Percentiles rank a stretch among this genome's conserved stretches.
Evolutionary conservation across 2,329 filamentous ascomycete genomes (phyloP).

Genomic region (Colletotrichum sp.): DNA sequence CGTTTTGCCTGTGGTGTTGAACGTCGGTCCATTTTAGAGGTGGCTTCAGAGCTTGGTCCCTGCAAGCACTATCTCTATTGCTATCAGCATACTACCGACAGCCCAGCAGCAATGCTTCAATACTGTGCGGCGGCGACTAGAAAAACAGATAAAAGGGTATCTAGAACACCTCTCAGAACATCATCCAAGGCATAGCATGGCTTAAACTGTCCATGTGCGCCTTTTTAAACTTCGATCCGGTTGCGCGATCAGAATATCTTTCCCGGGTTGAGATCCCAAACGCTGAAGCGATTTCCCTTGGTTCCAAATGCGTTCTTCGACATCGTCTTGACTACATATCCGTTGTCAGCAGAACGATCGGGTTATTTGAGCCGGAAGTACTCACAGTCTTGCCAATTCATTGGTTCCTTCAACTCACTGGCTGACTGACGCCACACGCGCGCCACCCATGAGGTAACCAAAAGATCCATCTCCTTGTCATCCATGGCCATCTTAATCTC

Average conservation of each 20-base stretch:
- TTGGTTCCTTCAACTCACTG: slow-evolving; percentile 25
- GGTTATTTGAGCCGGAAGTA: background rate
- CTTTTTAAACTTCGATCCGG: background rate
- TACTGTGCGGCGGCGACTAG: background rate
- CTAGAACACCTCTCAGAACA: background rate
- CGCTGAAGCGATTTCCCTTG: background rate
- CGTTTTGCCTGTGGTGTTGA: background rate
- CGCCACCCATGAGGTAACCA: slow-evolving; percentile 33
- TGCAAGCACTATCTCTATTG: background rate
- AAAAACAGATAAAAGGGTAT: background rate
- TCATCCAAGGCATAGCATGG: background rate
- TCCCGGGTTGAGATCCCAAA: background rate
- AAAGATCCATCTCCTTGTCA: slow-evolving; percentile 31
- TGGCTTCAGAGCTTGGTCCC: background rate
- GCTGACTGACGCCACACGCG: slow-evolving; percentile 30
- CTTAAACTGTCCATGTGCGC: accelerated
- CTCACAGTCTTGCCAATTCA: slow-evolving; percentile 29
- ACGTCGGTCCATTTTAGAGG: background rate
- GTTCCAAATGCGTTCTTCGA: background rate
- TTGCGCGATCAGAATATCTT: background rate
- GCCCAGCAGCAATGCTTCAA: background rate
- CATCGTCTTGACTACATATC: background rate
- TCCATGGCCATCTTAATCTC: slow-evolving; percentile 24
- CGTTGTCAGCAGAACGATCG: background rate
- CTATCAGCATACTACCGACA: background rate